Conservation (phyloP, 495 filamentous ascomycete species). For the Hypomontagnella monticulosa region DNA sequence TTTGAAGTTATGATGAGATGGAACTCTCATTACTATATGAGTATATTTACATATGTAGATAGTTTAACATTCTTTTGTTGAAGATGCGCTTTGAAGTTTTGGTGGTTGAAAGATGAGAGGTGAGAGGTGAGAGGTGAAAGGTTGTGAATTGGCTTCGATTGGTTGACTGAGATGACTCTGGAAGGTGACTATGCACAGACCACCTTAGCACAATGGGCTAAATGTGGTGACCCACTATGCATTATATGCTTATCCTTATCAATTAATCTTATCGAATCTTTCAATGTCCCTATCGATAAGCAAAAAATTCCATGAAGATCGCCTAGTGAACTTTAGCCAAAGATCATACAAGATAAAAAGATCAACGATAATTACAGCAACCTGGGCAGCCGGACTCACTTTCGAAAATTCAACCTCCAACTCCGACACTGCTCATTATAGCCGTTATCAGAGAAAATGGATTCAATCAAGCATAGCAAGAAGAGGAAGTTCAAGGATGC, state of each 20-base stretch:
- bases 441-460: slow-evolving; percentile 45
- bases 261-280: slow-evolving; percentile 9
- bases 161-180: not conserved
- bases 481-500: slow-evolving; percentile 59
- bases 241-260: not conserved
- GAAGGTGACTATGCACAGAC: not conserved
- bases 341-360: not conserved
- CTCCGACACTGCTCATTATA: slow-evolving; percentile 18
- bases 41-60: no score
- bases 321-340: not conserved
- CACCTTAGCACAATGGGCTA: not conserved
- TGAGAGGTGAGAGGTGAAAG: no score
- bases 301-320: slow-evolving; percentile 24
- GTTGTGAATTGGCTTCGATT: no score
- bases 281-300: slow-evolving; percentile 34
- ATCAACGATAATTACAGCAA: no score
- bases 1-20: no score
- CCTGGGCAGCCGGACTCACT: no score
- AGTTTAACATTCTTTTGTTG: not conserved
- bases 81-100: no score
- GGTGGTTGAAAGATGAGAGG: no score
- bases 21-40: no score
- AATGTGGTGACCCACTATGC: not conserved
- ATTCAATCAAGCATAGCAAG: slow-evolving; percentile 52
- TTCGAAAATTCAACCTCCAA: slow-evolving; percentile 18